Evolutionary conservation across 306 rosid genomes (phyloP), one percentile per base, ranked within the genome.

Genomic region (Oxytropis ochrocephala): DNA sequence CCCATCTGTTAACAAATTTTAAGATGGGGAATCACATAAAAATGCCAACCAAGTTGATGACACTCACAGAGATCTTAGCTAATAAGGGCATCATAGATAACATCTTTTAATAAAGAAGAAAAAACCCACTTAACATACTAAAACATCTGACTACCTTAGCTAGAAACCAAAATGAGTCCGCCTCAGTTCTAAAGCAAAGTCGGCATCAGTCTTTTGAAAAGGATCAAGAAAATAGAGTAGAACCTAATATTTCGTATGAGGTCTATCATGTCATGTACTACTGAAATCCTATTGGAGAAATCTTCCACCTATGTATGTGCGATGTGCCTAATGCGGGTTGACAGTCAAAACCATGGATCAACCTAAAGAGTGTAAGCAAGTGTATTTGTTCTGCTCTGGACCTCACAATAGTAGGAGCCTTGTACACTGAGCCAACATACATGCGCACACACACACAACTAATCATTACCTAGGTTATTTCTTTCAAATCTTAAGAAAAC

Each of bases 1-100:
- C 97, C 97, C 97, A 95, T 95, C 99, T 95, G 96, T 80, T 75
- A 52, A 62, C 72, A 79, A 69, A 79, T 30, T 73, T 66, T 14
- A 52, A 65, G 74, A 80, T 64, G 27, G 73, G 47, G 48, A 75
- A 56, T 69, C 77, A 72, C 52, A 56, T 64, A 36, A 72, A 61
- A 35, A 18, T 9, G 17, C 35, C 36, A 13, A 17, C 65, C 59
- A 62, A 10, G 64, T 21, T 33, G 58, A 24, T 27, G 65, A 73
- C 63, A 58, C 43, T 8, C 56, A 30, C 41, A 39, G 24, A 69
- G 36, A 11, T 38, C 73, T 50, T 24, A 73, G 43, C 54, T 38
- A 63, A 51, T n/a, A 44, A 41, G 8, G 9, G 19, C 67, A 46
- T 51, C 73, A 39, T 33, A 46, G 13, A 67, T 44, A 21, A 59